Evolutionary conservation across 192 early-diverging fungal genomes (phyloP), one percentile per base, ranked within the genome.

Genomic region (Backusella westeae): DNA sequence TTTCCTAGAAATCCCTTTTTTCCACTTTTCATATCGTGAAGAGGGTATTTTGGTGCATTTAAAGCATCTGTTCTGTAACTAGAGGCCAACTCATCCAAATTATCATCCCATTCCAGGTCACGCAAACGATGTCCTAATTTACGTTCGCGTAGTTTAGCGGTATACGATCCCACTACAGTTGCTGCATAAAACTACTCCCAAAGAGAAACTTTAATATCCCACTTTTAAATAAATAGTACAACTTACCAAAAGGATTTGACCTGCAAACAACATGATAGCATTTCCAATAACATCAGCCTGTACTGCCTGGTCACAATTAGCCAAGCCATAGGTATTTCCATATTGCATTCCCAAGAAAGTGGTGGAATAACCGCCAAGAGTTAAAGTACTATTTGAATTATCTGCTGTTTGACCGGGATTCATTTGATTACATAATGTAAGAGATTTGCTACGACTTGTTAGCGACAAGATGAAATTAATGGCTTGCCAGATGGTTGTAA

Each of bases 271-370:
- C 52, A 81, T 19, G 14, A 81, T 69, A 4, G 71, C 79, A 46
- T 73, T 56, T 34, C 71, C 75, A 38, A 81, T 74, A 14, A 81
- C 71, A 35, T 72, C 79, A 15, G 75, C 79, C 44, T 81, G 75
- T 34, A 77, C 79, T 32, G 79, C 79, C 29, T 81, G 79, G 29
- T 42, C 67, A 44, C 79, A 81, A 26, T 81, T 81, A 36, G 79
- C 75, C 26, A 81, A 73, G 0, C 79, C 79, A 65, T 81, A 81
- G 3, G 75, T 77, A 44, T 77, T 52, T 21, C 79, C 79, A 26
- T 63, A 34, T 63, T 74, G 67, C 79, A 81, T 77, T 12, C 79
- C 79, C 71, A 81, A 46, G 63, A 81, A 81, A n/a, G 75, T 76
- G 59, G 65, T 70, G 1, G 69, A 36, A 19, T 68, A 73, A 21